Evolutionary conservation across 257 asterid species (phyloP).

Genomic region (Nicotiana sylvestris): DNA sequence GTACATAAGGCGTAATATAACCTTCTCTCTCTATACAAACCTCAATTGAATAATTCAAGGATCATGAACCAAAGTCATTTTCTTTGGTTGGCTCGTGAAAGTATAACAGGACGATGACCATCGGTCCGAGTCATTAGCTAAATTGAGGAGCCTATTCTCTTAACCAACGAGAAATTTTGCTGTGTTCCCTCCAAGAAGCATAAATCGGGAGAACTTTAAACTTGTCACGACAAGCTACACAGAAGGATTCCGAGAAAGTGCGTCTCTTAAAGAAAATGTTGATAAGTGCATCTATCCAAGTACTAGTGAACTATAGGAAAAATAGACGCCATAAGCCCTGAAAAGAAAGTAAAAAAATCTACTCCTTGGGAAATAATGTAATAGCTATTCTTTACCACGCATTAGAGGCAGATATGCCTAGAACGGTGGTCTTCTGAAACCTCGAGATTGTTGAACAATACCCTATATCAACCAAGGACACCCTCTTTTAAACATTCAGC

Average conservation of each 20-base stretch:
- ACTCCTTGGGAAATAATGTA: conserved; percentile 5
- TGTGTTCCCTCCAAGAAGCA: too few species aligned
- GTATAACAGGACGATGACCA: neutral
- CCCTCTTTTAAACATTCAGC: conserved; percentile 53
- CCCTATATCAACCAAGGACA: conserved; percentile 31
- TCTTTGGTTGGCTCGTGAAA: neutral
- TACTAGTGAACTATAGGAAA: neutral
- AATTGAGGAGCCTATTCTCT: neutral
- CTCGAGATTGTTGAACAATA: neutral
- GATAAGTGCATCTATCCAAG: neutral
- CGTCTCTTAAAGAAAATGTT: neutral
- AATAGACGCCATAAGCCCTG: neutral
- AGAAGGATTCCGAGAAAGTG: neutral
- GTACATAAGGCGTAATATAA: neutral
- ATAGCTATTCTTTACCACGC: neutral
- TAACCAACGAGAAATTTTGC: neutral
- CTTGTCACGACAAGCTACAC: neutral
- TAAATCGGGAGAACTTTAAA: neutral
- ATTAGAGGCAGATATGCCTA: neutral
- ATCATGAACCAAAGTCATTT: neutral
- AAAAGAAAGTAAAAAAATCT: neutral
- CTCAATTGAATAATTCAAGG: neutral
- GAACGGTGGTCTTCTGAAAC: neutral
- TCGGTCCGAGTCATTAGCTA: neutral
- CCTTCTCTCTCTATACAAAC: neutral